Evolutionary conservation across 2,329 filamentous ascomycete species (phyloP), one percentile per base, ranked within the genome.

Genomic region (Emergomyces pasteurianus): DNA sequence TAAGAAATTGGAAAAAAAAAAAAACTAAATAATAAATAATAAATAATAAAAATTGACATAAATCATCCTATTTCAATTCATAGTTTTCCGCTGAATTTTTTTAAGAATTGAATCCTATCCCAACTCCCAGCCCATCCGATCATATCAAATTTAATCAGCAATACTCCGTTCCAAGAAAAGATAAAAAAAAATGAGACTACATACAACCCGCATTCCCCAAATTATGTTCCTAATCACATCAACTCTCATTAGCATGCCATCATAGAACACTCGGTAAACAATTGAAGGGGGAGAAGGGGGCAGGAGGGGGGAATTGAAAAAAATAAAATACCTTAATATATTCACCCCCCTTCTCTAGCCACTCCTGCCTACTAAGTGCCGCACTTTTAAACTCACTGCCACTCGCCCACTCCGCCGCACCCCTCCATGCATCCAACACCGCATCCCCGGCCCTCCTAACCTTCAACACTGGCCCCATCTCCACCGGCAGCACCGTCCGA

Each of bases 361-460:
- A 99, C 75, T 97, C 94, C 66, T 87, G 87, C 68, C 83, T 85
- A 1, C 86, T 88, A 49, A 99, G 82, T 63, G 85, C 87, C 4
- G 54, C 54, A 42, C 77, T 74, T 71, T 81, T 84, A 75, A 86
- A 86, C 58, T 80, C 78, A 23, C 80, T 80, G 16, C 72, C 68
- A 18, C 71, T 74, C 46, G 87, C 88, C 92, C 94, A 99, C 63
- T 83, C 81, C 14, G 94, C 92, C 0, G 94, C 94, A 8, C 94
- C 94, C 73, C 83, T 89, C 94, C 94, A 99, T 2, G 92, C 89
- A 79, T 99, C 94, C 42, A 95, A 78, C 31, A 94, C 72, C 1
- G 89, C 83, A 72, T 97, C 86, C 61, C 79, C 77, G 0, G 94
- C 94, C 56, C 83, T 83, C 49, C 94, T 82, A 23, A 96, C 84